phyloP scores from a whole-genome alignment of 139 green algal species.

The Tetradesmus obliquus region DNA sequence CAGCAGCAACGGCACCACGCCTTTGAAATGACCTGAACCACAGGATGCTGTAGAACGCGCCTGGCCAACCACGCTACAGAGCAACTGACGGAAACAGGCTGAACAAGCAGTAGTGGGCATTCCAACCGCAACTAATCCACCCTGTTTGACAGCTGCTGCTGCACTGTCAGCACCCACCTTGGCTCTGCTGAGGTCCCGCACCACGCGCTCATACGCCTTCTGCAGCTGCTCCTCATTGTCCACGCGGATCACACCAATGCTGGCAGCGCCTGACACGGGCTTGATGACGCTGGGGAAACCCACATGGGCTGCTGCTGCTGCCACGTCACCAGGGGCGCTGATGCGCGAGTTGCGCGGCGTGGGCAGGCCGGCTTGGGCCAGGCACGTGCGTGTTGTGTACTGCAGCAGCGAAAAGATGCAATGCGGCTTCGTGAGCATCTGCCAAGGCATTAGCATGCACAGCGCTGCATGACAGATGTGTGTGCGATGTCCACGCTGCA shows the following conservation, averaged over 20 bases:
- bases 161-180: slow-evolving; percentile 49
- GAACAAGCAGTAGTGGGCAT: no score
- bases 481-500: no score
- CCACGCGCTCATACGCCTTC: slow-evolving; percentile 62
- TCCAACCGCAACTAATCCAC: no score
- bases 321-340: slow-evolving; percentile 58
- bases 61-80: no score
- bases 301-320: slow-evolving; percentile 70
- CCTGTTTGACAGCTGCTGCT: background rate
- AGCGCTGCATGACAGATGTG: background rate
- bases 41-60: background rate
- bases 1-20: background rate
- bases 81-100: no score
- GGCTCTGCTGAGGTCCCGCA: slow-evolving; percentile 63
- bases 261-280: slow-evolving; percentile 81
- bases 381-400: slow-evolving; percentile 68
- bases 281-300: slow-evolving; percentile 93
- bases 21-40: background rate
- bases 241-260: slow-evolving; percentile 89
- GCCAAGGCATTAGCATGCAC: background rate
- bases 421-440: background rate
- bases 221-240: slow-evolving; percentile 74
- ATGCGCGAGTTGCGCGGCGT: slow-evolving; percentile 79
- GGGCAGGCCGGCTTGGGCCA: slow-evolving; percentile 80
- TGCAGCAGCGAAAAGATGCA: slow-evolving; percentile 23